These are phyloP conservation scores for Dacryopinax spathularia DNA, from an alignment of 768 basidiomycete species.

Conservation along the genomic window DNA sequence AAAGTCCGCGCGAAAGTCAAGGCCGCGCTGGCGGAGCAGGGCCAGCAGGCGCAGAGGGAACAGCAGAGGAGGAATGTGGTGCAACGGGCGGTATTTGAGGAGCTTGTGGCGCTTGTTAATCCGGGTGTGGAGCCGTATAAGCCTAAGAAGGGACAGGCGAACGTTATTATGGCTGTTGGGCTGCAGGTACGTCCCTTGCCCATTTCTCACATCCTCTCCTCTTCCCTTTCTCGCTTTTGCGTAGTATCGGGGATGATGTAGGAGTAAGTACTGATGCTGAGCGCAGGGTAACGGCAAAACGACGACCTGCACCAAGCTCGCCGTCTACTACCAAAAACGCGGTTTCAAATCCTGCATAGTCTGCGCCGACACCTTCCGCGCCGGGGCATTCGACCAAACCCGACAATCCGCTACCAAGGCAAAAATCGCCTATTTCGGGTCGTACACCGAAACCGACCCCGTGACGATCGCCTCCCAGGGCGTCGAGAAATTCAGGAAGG, in stretches of 20 bases:
- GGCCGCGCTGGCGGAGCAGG: slow-evolving; percentile 50
- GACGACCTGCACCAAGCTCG: slow-evolving; percentile 96
- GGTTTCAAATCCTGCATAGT: slow-evolving; percentile 96
- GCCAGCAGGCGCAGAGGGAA: slow-evolving; percentile 62
- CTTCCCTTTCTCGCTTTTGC: slow-evolving; percentile 4
- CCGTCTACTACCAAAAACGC: slow-evolving; percentile 91
- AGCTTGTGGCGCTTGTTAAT: slow-evolving; percentile 87
- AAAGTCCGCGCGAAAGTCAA: slow-evolving; percentile 88
- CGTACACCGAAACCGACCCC: slow-evolving; percentile 97
- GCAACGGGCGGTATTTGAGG: slow-evolving; percentile 95
- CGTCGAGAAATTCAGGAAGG: slow-evolving; percentile 94
- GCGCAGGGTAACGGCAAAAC: slow-evolving; percentile 91
- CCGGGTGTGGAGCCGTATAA: slow-evolving; percentile 92
- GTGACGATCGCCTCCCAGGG: slow-evolving; percentile 89
- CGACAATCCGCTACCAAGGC: slow-evolving; percentile 98
- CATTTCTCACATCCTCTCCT: neutral
- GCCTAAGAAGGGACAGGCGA: slow-evolving; percentile 84
- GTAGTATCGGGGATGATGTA: too few species aligned
- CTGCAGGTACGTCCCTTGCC: slow-evolving; percentile 53
- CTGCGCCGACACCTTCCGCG: slow-evolving; percentile 98
- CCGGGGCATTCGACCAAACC: slow-evolving; percentile 97
- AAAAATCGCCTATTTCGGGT: slow-evolving; percentile 97
- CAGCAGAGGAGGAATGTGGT: slow-evolving; percentile 72
- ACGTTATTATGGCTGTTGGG: slow-evolving; percentile 96
- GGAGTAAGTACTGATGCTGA: neutral